phyloP scores from a whole-genome alignment of 495 filamentous ascomycete species.

The Aspergillus saccharolyticus region DNA sequence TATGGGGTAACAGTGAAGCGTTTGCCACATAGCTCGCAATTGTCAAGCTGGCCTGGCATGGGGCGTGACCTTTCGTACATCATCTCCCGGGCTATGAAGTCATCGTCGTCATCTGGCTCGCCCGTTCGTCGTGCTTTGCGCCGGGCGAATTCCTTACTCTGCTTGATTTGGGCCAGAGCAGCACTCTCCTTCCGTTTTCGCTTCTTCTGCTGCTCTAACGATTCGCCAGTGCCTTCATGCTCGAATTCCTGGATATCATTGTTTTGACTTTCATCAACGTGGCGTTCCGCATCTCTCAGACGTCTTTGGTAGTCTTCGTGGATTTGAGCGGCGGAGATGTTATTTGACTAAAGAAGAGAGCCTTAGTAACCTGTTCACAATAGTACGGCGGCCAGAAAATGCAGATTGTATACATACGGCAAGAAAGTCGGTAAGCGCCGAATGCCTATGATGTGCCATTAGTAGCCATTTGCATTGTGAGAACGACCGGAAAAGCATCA shows the following conservation, averaged over 20 bases:
- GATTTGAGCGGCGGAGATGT: constrained; percentile 82
- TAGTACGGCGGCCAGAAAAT: not conserved
- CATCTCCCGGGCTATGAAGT: constrained; percentile 46
- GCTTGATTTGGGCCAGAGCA: constrained; percentile 70
- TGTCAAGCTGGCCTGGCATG: constrained; percentile 77
- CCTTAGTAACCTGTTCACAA: constrained; percentile 6
- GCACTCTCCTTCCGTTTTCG: constrained; percentile 57
- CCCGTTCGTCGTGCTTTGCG: constrained; percentile 48
- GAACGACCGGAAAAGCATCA: not conserved
- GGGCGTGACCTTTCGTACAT: constrained; percentile 60
- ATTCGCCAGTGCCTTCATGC: constrained; percentile 27
- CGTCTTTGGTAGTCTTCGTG: constrained; percentile 56
- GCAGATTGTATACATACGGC: constrained; percentile 47
- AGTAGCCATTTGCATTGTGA: constrained; percentile 7
- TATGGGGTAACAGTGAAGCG: constrained; percentile 94
- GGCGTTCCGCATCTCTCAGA: constrained; percentile 37
- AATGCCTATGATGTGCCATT: constrained; percentile 44
- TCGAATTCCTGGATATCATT: constrained; percentile 28
- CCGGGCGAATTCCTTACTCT: constrained; percentile 62
- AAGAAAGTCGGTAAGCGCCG: constrained; percentile 76
- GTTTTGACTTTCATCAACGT: constrained; percentile 26
- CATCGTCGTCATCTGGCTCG: constrained; percentile 46
- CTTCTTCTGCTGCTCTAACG: constrained; percentile 54
- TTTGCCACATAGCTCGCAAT: constrained; percentile 80
- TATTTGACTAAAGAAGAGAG: constrained; percentile 57